Conservation (phyloP, 2,329 filamentous ascomycete genomes). For the Scedosporium boydii region DNA sequence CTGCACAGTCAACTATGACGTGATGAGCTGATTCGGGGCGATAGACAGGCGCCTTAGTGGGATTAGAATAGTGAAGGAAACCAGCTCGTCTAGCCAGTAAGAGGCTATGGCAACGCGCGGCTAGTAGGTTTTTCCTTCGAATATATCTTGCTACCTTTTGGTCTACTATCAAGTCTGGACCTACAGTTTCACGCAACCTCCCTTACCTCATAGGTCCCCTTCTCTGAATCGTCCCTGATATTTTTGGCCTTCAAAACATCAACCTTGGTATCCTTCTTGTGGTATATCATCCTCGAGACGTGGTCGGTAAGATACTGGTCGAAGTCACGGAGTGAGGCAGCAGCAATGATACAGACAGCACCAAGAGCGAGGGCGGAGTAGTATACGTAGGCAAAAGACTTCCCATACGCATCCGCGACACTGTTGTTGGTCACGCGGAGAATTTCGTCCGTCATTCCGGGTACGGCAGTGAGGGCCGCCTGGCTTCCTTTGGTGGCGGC, state of each 20-base stretch:
- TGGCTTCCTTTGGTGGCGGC: conserved; percentile 5
- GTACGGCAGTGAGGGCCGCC: conserved; percentile 10
- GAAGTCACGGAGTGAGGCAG: conserved; percentile 10
- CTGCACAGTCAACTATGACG: no score
- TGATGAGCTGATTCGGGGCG: no score
- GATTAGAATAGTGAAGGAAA: no score
- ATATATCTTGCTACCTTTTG: no score
- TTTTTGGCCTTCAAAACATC: conserved; percentile 9
- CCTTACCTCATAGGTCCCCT: background rate
- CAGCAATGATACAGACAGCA: conserved; percentile 9
- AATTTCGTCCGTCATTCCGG: conserved; percentile 11
- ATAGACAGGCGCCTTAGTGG: no score
- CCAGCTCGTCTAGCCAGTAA: no score
- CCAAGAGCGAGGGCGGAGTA: conserved; percentile 11
- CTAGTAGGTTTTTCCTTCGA: no score
- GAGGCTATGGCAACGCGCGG: no score
- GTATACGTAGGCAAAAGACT: conserved; percentile 12
- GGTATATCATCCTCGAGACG: conserved; percentile 11
- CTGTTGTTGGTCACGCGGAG: conserved; percentile 7
- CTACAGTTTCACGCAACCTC: background rate
- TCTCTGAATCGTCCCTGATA: background rate
- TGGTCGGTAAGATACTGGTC: conserved; percentile 12
- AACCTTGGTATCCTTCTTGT: conserved; percentile 11
- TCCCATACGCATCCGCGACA: conserved; percentile 10
- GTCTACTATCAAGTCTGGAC: background rate